Evolutionary conservation across 176 grass and related monocot species (phyloP).

Genomic region (Cocos nucifera): DNA sequence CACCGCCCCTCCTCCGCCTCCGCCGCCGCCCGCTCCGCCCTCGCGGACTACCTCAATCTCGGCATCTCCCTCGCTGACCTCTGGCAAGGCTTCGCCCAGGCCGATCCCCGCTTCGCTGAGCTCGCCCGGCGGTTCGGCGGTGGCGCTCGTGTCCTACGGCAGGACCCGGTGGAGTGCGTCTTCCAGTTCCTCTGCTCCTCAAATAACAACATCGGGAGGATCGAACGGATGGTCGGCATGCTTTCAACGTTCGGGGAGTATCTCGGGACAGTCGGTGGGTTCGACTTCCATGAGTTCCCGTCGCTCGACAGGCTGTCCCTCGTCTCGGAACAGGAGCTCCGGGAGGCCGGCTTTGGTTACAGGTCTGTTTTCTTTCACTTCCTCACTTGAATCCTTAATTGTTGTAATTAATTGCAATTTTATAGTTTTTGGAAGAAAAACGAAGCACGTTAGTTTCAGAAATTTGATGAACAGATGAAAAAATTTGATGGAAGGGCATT

Average conservation of each 20-base stretch:
- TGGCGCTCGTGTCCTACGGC: slow-evolving; percentile 63
- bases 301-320: slow-evolving; percentile 47
- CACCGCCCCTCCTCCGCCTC: slow-evolving; percentile 14
- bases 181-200: slow-evolving; percentile 99
- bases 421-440: too few species aligned
- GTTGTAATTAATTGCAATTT: too few species aligned
- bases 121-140: slow-evolving; percentile 36
- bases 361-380: slow-evolving; percentile 38
- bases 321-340: slow-evolving; percentile 71
- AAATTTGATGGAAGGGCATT: too few species aligned
- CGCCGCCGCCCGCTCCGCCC: slow-evolving; percentile 23
- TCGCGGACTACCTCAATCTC: slow-evolving; percentile 65
- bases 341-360: slow-evolving; percentile 83
- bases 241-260: slow-evolving; percentile 53
- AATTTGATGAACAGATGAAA: too few species aligned
- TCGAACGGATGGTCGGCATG: slow-evolving; percentile 88
- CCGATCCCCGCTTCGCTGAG: slow-evolving; percentile 58
- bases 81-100: slow-evolving; percentile 54
- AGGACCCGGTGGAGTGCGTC: slow-evolving; percentile 81
- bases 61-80: slow-evolving; percentile 64
- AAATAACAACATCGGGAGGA: slow-evolving; percentile 89
- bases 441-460: too few species aligned
- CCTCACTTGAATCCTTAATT: neutral
- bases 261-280: slow-evolving; percentile 59
- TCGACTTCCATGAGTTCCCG: slow-evolving; percentile 74